A percentile compares a stretch with the other conserved stretches of the same genome.
Conservation (phyloP, 2,329 filamentous ascomycete species). For the Calonectria pseudoturangicola region DNA sequence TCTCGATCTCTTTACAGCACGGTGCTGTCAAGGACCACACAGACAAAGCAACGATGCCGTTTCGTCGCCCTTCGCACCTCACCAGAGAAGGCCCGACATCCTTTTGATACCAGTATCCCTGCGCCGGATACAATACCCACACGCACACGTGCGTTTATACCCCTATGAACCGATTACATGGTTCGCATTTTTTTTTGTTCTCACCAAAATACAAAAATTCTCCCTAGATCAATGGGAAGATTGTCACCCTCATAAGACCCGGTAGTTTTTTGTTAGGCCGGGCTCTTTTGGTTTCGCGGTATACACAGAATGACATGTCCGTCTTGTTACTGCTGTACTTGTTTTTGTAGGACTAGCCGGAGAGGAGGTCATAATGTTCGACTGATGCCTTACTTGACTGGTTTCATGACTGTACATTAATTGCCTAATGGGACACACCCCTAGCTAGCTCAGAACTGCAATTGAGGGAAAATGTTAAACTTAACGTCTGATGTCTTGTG, state of each 20-base stretch:
- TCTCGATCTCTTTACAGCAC: constrained; percentile 45
- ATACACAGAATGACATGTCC: constrained; percentile 42
- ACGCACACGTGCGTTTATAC: constrained; percentile 56
- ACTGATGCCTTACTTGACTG: constrained; percentile 45
- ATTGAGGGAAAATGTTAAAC: constrained; percentile 55
- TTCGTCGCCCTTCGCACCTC: constrained; percentile 42
- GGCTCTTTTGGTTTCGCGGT: constrained; percentile 50
- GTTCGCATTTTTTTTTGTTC: constrained; percentile 49
- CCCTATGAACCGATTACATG: constrained; percentile 45
- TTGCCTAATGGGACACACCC: constrained; percentile 41
- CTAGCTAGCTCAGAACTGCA: constrained; percentile 54
- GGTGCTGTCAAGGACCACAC: constrained; percentile 34
- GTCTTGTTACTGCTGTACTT: constrained; percentile 50
- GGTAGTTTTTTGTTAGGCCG: constrained; percentile 43
- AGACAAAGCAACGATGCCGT: constrained; percentile 40
- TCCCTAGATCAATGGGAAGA: constrained; percentile 42
- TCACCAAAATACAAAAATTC: constrained; percentile 37
- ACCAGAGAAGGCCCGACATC: constrained; percentile 46
- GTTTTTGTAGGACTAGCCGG: constrained; percentile 55
- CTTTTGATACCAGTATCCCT: constrained; percentile 54
- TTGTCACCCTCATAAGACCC: constrained; percentile 50
- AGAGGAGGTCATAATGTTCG: constrained; percentile 40
- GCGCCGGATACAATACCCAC: constrained; percentile 48
- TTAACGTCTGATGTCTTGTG: constrained; percentile 9
- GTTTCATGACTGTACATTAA: constrained; percentile 53